These are phyloP conservation scores for Pichia terricola DNA, from an alignment of 1,139 yeast species.

Conservation along the genomic window DNA sequence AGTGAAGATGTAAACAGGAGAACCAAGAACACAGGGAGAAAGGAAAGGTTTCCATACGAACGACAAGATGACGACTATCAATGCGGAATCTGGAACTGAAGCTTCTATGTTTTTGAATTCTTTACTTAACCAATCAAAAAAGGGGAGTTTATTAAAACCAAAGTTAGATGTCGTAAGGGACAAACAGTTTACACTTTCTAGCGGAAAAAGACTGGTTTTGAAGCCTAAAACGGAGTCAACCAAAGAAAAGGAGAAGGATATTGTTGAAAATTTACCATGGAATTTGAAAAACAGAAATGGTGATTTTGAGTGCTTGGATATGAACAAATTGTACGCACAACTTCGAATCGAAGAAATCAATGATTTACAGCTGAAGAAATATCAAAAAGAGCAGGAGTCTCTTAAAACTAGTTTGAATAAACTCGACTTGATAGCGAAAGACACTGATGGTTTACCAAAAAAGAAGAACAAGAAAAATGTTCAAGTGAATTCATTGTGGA, in stretches of 20 bases:
- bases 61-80: no score
- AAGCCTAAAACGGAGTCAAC: conserved; percentile 3
- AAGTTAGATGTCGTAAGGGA: neutral
- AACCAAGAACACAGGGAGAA: no score
- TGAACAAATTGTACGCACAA: conserved; percentile 8
- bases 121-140: no score
- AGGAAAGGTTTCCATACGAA: no score
- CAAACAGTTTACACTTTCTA: conserved; percentile 6
- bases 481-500: conserved; percentile 35
- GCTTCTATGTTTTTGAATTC: no score
- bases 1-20: no score
- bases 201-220: conserved; percentile 6
- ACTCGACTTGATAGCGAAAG: no score
- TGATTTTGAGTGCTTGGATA: conserved; percentile 1
- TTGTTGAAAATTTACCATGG: neutral
- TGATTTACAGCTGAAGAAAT: neutral
- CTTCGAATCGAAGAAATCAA: conserved; percentile 3
- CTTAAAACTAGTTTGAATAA: no score
- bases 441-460: neutral
- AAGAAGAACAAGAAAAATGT: neutral
- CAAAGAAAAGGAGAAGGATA: neutral
- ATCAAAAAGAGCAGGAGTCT: neutral
- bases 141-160: neutral
- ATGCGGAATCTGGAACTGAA: no score
- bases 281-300: neutral